These are phyloP conservation scores for Suhomyces yuchorum DNA, from an alignment of 1,139 yeast species.

Conservation along the genomic window DNA sequence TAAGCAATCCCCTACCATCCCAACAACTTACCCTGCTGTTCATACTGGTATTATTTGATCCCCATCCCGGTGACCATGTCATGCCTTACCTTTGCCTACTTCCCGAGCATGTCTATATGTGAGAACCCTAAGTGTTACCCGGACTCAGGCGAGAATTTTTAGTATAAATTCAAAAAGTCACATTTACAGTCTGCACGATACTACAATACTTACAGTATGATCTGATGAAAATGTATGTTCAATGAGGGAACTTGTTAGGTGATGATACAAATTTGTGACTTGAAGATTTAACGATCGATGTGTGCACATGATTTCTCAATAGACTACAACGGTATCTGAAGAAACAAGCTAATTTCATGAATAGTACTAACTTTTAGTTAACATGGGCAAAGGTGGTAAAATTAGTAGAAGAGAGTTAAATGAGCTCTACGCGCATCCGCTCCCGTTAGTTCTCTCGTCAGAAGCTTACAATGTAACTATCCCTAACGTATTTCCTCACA, in stretches of 20 bases:
- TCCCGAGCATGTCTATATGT: too few relatives aligned
- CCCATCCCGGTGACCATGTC: too few relatives aligned
- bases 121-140: conserved; percentile 11
- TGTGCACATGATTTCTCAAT: conserved; percentile 81
- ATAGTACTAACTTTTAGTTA: conserved; percentile 11
- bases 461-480: conserved; percentile 37
- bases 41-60: too few relatives aligned
- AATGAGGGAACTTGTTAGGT: conserved; percentile 19
- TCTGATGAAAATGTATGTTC: conserved; percentile 10
- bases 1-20: too few relatives aligned
- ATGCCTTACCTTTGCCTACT: too few relatives aligned
- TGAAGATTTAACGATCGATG: conserved; percentile 57
- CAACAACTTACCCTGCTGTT: too few relatives aligned
- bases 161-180: conserved; percentile 3
- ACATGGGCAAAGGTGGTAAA: conserved; percentile 24
- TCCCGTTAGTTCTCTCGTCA: conserved; percentile 51
- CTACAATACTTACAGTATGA: background rate
- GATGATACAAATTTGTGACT: conserved; percentile 56
- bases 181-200: background rate
- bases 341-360: conserved; percentile 4
- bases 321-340: conserved; percentile 99
- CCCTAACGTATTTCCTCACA: conserved; percentile 54
- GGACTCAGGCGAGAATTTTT: conserved; percentile 5
- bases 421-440: conserved; percentile 41
- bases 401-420: conserved; percentile 29